A percentile compares a stretch with the other conserved stretches of the same genome.
Conservation (phyloP, 352 stramenopile genomes). For the Phytophthora fragariae region DNA sequence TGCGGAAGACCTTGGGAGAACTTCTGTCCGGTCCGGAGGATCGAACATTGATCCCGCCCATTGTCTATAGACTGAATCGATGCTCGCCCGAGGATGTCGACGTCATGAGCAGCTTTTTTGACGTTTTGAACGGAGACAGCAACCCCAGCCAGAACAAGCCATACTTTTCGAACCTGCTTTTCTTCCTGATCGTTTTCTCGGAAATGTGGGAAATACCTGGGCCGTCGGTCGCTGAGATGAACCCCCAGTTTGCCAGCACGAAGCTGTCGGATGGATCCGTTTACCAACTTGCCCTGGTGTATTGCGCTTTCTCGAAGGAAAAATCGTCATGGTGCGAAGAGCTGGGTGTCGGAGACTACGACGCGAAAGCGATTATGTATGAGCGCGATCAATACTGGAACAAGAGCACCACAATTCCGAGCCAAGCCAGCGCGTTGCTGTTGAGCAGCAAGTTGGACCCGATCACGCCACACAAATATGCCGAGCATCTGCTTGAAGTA, state of each 20-base stretch:
- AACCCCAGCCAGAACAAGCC: no score
- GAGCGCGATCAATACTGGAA: conserved; percentile 56
- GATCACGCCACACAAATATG: conserved; percentile 52
- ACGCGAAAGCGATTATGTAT: conserved; percentile 27
- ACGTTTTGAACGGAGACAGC: not conserved
- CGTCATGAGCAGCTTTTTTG: not conserved
- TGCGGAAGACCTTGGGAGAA: not conserved
- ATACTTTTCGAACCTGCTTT: conserved; percentile 44
- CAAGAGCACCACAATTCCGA: conserved; percentile 39
- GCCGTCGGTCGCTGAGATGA: conserved; percentile 20
- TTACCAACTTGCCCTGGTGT: conserved; percentile 28
- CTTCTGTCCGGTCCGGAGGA: not conserved
- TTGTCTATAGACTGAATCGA: not conserved
- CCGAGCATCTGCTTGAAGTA: conserved; percentile 29
- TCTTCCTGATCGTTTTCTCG: conserved; percentile 51
- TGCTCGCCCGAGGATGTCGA: not conserved
- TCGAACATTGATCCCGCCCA: not conserved
- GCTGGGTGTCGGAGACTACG: not conserved
- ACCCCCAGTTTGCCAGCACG: conserved; percentile 19
- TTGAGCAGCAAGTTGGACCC: conserved; percentile 48
- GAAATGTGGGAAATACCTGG: conserved; percentile 54
- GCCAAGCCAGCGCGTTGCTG: conserved; percentile 40
- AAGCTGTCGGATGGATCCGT: conserved; percentile 18
- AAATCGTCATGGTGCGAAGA: conserved; percentile 17
- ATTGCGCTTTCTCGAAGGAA: conserved; percentile 57